Percentiles rank a stretch among this genome's conserved stretches.
These are phyloP conservation scores for Cymbopogon citratus DNA, from an alignment of 176 grass and related monocot species.

Conservation along the genomic window DNA sequence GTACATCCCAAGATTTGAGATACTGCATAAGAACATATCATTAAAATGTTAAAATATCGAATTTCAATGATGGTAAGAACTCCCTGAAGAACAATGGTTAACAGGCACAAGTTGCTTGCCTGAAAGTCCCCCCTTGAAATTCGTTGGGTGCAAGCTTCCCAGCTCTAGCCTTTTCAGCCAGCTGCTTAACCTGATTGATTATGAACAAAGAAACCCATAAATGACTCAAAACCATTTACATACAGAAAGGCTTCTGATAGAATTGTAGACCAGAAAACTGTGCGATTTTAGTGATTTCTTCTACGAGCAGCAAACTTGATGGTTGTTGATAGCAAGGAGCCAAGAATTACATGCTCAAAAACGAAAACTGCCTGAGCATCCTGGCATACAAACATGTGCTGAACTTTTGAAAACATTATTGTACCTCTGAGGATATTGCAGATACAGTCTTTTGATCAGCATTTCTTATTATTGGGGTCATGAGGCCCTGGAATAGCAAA, in stretches of 20 bases:
- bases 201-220: background rate
- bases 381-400: background rate
- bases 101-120: slow-evolving; percentile 37
- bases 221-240: background rate
- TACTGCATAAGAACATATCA: slow-evolving; percentile 44
- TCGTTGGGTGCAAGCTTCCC: slow-evolving; percentile 85
- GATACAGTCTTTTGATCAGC: slow-evolving; percentile 93
- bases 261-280: background rate
- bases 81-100: slow-evolving; percentile 2
- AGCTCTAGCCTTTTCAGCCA: slow-evolving; percentile 83
- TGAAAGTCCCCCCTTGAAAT: slow-evolving; percentile 90
- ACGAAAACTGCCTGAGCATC: background rate
- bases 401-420: slow-evolving; percentile 9
- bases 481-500: slow-evolving; percentile 64
- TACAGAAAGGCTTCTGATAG: background rate
- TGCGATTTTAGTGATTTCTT: slow-evolving; percentile 17
- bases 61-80: slow-evolving; percentile 10
- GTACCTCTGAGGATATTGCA: slow-evolving; percentile 92
- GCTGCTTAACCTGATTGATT: slow-evolving; percentile 71
- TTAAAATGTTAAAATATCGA: slow-evolving; percentile 19
- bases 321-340: background rate
- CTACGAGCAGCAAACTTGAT: slow-evolving; percentile 1
- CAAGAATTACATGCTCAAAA: background rate
- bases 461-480: slow-evolving; percentile 97
- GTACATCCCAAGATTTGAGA: slow-evolving; percentile 98